Conservation (phyloP, 2,329 filamentous ascomycete genomes). For the Botryotinia narcissicola region DNA sequence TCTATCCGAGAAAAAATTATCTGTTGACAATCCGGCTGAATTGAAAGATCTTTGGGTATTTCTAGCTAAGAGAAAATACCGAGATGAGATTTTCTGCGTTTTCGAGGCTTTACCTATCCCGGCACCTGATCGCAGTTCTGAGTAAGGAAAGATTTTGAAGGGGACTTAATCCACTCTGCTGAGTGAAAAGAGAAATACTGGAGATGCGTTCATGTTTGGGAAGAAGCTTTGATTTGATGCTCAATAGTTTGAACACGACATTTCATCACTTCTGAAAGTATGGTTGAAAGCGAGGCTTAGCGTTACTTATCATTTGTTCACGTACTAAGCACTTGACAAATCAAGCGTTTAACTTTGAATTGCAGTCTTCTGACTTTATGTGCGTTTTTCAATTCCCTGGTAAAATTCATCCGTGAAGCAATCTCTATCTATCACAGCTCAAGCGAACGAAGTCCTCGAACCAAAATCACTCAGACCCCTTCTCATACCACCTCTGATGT, state of each 20-base stretch:
- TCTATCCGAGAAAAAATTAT: neutral
- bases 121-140: neutral
- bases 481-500: neutral
- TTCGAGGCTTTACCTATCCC: neutral
- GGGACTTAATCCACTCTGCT: neutral
- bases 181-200: neutral
- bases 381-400: accelerated
- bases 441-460: neutral
- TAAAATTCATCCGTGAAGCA: neutral
- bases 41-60: neutral
- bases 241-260: too few relatives aligned
- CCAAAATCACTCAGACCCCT: neutral
- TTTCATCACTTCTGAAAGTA: too few relatives aligned
- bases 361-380: neutral
- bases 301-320: neutral
- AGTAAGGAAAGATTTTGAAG: neutral
- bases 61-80: neutral
- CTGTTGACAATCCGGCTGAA: neutral
- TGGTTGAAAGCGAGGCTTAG: neutral
- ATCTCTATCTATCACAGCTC: too few relatives aligned
- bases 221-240: neutral
- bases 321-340: neutral
- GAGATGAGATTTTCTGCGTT: neutral
- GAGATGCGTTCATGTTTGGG: neutral
- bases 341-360: neutral